Percentiles rank a stretch among this genome's conserved stretches.
Evolutionary conservation across 768 basidiomycete species (phyloP).

Genomic region (Lactifluus hygrophoroides): DNA sequence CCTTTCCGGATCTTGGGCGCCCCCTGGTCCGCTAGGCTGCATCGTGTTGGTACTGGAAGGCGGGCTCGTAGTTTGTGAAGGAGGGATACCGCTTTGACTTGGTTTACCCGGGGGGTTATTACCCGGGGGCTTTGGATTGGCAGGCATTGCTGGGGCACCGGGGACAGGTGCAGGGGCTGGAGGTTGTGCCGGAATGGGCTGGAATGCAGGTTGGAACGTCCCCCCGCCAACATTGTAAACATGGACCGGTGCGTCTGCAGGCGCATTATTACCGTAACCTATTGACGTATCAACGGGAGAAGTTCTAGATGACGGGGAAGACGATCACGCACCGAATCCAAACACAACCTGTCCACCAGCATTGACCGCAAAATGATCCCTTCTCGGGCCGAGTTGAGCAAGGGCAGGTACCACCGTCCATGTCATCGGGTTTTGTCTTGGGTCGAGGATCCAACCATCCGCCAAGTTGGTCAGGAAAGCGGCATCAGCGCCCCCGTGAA

Average conservation of each 20-base stretch:
- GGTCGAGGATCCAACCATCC: conserved; percentile 69
- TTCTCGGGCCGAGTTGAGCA: conserved; percentile 50
- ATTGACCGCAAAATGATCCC: conserved; percentile 66
- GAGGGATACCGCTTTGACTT: conserved; percentile 15
- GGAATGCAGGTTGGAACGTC: conserved; percentile 32
- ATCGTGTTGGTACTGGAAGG: conserved; percentile 16
- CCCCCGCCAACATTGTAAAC: conserved; percentile 40
- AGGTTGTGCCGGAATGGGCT: conserved; percentile 26
- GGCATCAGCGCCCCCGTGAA: conserved; percentile 73
- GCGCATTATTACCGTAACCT: conserved; percentile 44
- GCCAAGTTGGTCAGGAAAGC: conserved; percentile 38
- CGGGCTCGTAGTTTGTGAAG: neutral
- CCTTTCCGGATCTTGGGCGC: neutral
- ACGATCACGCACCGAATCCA: conserved; percentile 57
- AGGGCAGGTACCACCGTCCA: conserved; percentile 50
- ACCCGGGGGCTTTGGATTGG: conserved; percentile 20
- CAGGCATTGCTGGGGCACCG: too few relatives aligned
- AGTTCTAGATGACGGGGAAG: neutral
- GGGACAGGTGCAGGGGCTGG: conserved; percentile 23
- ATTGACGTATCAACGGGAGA: neutral
- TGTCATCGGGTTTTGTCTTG: conserved; percentile 42
- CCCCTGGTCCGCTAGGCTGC: conserved; percentile 13
- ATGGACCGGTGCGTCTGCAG: conserved; percentile 46
- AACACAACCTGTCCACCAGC: conserved; percentile 59
- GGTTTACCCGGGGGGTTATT: too few relatives aligned